Percentiles rank a stretch among this genome's conserved stretches.
These are phyloP conservation scores for Tuber magnatum DNA, from an alignment of 495 filamentous ascomycete genomes.

Conservation along the genomic window DNA sequence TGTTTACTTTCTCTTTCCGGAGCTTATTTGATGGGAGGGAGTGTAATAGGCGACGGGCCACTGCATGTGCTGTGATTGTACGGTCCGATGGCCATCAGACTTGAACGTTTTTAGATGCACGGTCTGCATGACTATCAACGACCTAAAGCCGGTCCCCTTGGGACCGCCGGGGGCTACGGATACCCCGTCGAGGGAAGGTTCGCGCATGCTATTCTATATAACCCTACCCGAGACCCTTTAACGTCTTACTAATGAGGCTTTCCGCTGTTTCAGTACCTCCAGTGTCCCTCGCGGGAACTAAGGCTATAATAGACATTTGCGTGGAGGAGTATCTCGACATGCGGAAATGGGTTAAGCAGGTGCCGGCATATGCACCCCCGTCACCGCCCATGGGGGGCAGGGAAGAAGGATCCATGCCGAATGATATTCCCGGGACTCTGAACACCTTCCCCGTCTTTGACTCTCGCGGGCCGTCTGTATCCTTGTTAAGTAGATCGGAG, in stretches of 20 bases:
- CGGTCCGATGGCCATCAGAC: constrained; percentile 73
- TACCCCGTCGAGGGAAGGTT: constrained; percentile 7
- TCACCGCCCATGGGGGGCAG: constrained; percentile 16
- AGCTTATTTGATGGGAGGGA: background rate
- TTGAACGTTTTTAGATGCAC: constrained; percentile 73
- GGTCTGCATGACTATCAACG: constrained; percentile 79
- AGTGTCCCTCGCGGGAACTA: constrained; percentile 27
- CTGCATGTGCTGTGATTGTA: constrained; percentile 75
- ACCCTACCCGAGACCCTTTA: background rate
- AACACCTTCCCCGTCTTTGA: constrained; percentile 3
- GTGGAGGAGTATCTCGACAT: constrained; percentile 28
- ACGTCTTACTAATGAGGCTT: background rate
- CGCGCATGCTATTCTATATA: background rate
- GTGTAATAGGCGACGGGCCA: constrained; percentile 52
- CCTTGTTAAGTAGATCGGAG: background rate
- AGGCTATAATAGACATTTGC: constrained; percentile 24
- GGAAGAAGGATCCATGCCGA: background rate
- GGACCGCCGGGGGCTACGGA: background rate
- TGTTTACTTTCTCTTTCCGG: background rate
- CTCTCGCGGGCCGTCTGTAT: background rate
- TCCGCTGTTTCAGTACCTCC: constrained; percentile 6
- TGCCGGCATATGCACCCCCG: constrained; percentile 31
- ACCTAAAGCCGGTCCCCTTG: constrained; percentile 51
- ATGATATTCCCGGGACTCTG: background rate
- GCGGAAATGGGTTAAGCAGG: constrained; percentile 26